A percentile compares a stretch with the other conserved stretches of the same genome.
These are phyloP conservation scores for Pulveroboletus ravenelii DNA, from an alignment of 768 basidiomycete genomes.

Conservation along the genomic window DNA sequence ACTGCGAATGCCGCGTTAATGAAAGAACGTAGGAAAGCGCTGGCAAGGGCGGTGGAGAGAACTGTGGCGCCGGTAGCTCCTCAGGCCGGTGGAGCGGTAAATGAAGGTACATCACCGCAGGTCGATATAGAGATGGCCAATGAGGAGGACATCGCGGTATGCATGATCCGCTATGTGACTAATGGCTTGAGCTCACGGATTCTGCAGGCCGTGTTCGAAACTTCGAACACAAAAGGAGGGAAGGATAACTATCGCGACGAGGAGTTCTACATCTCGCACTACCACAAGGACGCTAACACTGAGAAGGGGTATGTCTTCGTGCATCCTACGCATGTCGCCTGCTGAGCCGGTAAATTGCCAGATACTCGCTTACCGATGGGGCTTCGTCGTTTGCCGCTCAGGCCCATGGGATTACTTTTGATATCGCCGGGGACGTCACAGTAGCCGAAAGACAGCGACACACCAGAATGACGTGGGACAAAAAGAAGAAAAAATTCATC, in stretches of 20 bases:
- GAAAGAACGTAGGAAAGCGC: constrained; percentile 79
- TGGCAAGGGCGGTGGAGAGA: constrained; percentile 60
- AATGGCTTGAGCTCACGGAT: constrained; percentile 3
- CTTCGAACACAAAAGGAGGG: constrained; percentile 38
- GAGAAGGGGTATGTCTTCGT: constrained; percentile 77
- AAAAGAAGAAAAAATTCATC: constrained; percentile 92
- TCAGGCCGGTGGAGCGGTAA: constrained; percentile 33
- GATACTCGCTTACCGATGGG: constrained; percentile 87
- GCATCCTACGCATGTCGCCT: neutral
- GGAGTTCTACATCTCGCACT: constrained; percentile 90
- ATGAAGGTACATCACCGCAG: constrained; percentile 27
- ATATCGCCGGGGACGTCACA: constrained; percentile 70
- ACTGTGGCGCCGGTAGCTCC: constrained; percentile 29
- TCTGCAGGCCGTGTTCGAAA: constrained; percentile 62
- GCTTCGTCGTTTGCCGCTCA: constrained; percentile 82
- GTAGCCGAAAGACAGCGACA: constrained; percentile 57
- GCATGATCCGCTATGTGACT: constrained; percentile 3
- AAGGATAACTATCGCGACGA: constrained; percentile 64
- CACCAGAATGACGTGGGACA: constrained; percentile 77
- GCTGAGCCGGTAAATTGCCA: constrained; percentile 26
- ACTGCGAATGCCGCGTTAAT: constrained; percentile 69
- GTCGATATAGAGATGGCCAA: constrained; percentile 64
- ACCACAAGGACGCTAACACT: constrained; percentile 78
- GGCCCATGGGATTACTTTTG: constrained; percentile 74
- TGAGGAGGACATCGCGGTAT: constrained; percentile 71